Evolutionary conservation across 352 stramenopile genomes (phyloP).

Genomic region (Pythium volutum): DNA sequence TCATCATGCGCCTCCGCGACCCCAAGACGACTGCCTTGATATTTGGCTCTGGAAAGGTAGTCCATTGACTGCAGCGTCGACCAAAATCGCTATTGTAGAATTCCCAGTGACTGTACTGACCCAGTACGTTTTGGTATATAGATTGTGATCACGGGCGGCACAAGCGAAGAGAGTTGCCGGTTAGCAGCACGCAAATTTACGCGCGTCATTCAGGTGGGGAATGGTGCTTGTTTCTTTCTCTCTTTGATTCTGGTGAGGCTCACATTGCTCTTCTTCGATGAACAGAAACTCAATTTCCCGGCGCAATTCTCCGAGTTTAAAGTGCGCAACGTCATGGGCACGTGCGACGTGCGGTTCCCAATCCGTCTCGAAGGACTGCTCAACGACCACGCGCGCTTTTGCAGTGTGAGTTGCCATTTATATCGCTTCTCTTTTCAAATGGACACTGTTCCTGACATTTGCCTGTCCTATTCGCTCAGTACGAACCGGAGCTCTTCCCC

Average conservation of each 20-base stretch:
- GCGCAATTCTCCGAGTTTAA: slow-evolving; percentile 89
- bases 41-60: slow-evolving; percentile 94
- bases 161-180: slow-evolving; percentile 77
- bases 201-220: slow-evolving; percentile 72
- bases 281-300: slow-evolving; percentile 89
- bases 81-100: not conserved
- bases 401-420: slow-evolving; percentile 60
- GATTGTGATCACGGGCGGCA: slow-evolving; percentile 86
- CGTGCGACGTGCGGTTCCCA: slow-evolving; percentile 97
- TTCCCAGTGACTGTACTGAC: not conserved
- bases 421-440: not conserved
- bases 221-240: not conserved
- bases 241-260: no score
- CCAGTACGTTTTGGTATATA: slow-evolving; percentile 13
- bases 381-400: slow-evolving; percentile 95
- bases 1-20: slow-evolving; percentile 95
- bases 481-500: slow-evolving; percentile 99
- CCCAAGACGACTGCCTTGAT: slow-evolving; percentile 98
- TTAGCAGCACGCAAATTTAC: slow-evolving; percentile 86
- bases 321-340: slow-evolving; percentile 98
- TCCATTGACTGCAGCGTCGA: no score
- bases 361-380: slow-evolving; percentile 98
- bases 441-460: no score
- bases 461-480: slow-evolving; percentile 61
- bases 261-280: not conserved